Base-by-base conservation (phyloP, 2,329 filamentous ascomycete species). In the Cordyceps cicadae region DNA sequence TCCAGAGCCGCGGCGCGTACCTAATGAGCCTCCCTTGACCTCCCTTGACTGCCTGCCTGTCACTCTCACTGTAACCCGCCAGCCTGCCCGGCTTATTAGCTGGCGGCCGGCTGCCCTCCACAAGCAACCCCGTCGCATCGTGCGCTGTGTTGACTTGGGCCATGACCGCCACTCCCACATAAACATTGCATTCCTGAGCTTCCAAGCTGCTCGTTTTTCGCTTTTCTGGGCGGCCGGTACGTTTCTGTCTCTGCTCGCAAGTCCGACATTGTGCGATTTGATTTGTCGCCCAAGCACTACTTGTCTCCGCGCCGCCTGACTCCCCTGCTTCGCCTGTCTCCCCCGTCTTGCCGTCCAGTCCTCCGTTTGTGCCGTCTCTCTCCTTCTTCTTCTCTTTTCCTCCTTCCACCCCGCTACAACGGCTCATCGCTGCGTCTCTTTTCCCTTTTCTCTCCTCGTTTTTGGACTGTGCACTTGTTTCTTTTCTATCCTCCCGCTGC, bases 181-280 rank as follows among this genome's bases (percentile, higher is more conserved):
- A 54, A 56, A 63, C 63, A 63, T 64, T 64, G 63, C 62, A 64
- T 64, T 63, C 62, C 62, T 60, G 55, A 58, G 45, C 53, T 53
- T 60, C 43, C 32, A 62, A 34, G 41, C 51, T 54, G 59, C 60
- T 56, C 60, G 56, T 54, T 54, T 63, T 51, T 59, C n/a, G 56
- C 57, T 54, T 63, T 51, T 59, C n/a, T 41, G 37, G 60, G 56
- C 52, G 45, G 29, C 60, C 54, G 56, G 58, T 56, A 61, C 54
- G 32, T 62, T 62, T 61, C n/a, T 57, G 60, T 58, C 52, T 57
- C 34, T 43, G 54, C 45, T 32, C n/a, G 34, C 17, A 41, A 54
- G 32, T 46, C 53, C 51, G 15, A 32, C 34, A 54, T 56, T 34
- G 59, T 55, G 29, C 29, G 24, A 34, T 59, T 54, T 57, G 19